Conservation (phyloP, 495 filamentous ascomycete species). For the Aspergillus leporis region DNA sequence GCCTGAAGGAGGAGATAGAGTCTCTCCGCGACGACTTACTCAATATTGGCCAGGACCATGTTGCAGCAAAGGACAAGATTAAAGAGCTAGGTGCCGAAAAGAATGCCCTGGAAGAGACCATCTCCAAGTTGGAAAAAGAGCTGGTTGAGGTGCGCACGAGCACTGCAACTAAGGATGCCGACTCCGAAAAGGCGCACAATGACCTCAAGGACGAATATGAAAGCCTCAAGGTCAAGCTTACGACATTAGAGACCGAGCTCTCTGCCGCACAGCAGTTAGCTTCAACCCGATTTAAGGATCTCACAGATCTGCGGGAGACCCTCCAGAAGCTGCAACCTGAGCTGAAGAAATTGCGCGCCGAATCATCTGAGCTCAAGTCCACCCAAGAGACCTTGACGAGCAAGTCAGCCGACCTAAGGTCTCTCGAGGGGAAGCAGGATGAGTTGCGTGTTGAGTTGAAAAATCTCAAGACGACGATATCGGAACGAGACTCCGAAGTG, state of each 20-base stretch:
- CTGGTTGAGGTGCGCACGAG: slow-evolving; percentile 58
- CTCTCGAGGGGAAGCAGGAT: slow-evolving; percentile 75
- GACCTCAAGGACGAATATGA: slow-evolving; percentile 71
- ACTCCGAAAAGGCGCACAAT: slow-evolving; percentile 55
- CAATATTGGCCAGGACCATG: slow-evolving; percentile 74
- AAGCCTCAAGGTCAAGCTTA: slow-evolving; percentile 66
- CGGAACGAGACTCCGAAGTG: slow-evolving; percentile 76
- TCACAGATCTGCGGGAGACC: slow-evolving; percentile 74
- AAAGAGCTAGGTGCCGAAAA: slow-evolving; percentile 66
- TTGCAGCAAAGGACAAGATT: slow-evolving; percentile 77
- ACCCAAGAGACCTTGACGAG: slow-evolving; percentile 70
- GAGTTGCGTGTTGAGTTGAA: slow-evolving; percentile 74
- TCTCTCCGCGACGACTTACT: slow-evolving; percentile 75
- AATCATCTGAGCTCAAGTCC: slow-evolving; percentile 69
- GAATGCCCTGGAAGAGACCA: slow-evolving; percentile 57
- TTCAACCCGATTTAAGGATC: slow-evolving; percentile 80
- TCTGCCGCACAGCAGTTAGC: slow-evolving; percentile 84
- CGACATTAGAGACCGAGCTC: slow-evolving; percentile 77
- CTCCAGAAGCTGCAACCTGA: slow-evolving; percentile 87
- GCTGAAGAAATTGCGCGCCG: slow-evolving; percentile 69
- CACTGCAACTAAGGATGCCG: slow-evolving; percentile 46
- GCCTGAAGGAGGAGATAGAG: slow-evolving; percentile 83
- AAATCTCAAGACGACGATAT: slow-evolving; percentile 63
- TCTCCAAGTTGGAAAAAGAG: slow-evolving; percentile 65
- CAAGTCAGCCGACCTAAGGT: slow-evolving; percentile 67